Conservation (phyloP, 1,284 basidiomycete genomes). For the Psilocybe mexicana region DNA sequence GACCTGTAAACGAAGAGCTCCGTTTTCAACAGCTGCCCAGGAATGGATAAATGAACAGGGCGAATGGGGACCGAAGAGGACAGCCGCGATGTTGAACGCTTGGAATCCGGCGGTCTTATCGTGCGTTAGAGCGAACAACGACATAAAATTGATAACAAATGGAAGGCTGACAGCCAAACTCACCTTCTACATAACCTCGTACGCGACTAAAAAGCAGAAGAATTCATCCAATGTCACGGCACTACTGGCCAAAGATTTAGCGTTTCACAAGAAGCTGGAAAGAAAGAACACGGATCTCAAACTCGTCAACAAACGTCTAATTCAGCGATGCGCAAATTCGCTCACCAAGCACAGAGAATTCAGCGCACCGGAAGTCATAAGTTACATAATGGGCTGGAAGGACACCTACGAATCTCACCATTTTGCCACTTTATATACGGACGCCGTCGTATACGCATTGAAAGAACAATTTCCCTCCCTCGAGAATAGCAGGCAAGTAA, state of each 20-base stretch:
- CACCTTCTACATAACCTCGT: constrained; percentile 11
- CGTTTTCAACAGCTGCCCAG: not conserved
- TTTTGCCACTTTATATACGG: not conserved
- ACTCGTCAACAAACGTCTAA: not conserved
- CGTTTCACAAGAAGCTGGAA: not conserved
- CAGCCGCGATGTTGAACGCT: constrained; percentile 25
- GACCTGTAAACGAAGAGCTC: constrained; percentile 13
- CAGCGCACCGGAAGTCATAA: constrained; percentile 33
- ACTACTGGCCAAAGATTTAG: constrained; percentile 6
- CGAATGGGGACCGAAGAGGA: constrained; percentile 26
- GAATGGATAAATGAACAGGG: constrained; percentile 18
- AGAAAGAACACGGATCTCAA: not conserved
- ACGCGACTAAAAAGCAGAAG: constrained; percentile 18
- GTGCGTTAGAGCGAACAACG: constrained; percentile 4
- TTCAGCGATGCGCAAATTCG: constrained; percentile 17
- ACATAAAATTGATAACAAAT: constrained; percentile 12
- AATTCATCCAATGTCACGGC: constrained; percentile 10
- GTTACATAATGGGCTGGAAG: constrained; percentile 15
- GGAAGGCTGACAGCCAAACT: constrained; percentile 7
- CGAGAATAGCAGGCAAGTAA: no score
- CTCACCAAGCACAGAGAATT: constrained; percentile 38
- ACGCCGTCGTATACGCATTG: no score
- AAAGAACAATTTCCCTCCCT: no score
- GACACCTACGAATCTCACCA: constrained; percentile 10
- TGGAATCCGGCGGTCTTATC: constrained; percentile 10